Evolutionary conservation across 2,329 filamentous ascomycete species (phyloP).

Genomic region (Periconia macrospinosa): DNA sequence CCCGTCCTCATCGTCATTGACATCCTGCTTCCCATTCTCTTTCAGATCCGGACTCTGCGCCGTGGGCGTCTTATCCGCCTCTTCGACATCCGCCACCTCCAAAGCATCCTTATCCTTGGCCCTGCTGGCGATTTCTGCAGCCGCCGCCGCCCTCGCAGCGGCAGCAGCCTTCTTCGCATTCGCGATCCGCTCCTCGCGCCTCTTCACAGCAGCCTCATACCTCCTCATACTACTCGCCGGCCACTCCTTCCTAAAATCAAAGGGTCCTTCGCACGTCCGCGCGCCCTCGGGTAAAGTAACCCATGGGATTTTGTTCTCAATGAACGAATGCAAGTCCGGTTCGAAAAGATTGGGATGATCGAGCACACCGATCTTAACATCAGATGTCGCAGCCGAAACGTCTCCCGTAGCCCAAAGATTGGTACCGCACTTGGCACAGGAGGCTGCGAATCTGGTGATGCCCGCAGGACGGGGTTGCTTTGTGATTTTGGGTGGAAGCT

Average conservation of each 20-base stretch:
- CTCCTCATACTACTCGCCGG: constrained; percentile 32
- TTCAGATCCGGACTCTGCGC: constrained; percentile 16
- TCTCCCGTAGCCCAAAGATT: constrained; percentile 23
- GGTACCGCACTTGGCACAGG: constrained; percentile 25
- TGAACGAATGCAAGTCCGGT: constrained; percentile 31
- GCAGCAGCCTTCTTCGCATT: constrained; percentile 2
- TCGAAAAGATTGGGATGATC: constrained; percentile 33
- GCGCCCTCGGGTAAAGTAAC: constrained; percentile 26
- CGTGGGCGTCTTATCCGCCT: constrained; percentile 33
- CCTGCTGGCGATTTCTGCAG: background rate
- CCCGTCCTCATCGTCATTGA: constrained; percentile 31
- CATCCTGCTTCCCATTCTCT: constrained; percentile 31
- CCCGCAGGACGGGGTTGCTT: constrained; percentile 3
- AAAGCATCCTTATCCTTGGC: constrained; percentile 1
- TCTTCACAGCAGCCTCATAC: constrained; percentile 18
- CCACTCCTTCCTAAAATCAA: constrained; percentile 20
- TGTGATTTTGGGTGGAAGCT: constrained; percentile 10
- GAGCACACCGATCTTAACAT: constrained; percentile 27
- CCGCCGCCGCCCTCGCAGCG: background rate
- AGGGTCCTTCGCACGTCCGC: constrained; percentile 13
- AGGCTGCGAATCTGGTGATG: background rate
- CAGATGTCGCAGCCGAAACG: constrained; percentile 6
- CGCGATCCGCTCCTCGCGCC: constrained; percentile 2
- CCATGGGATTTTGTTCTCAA: constrained; percentile 35
- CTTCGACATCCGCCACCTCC: constrained; percentile 2